These are phyloP conservation scores for Raphanus raphanistrum DNA, from an alignment of 345 rosid genomes.

Conservation along the genomic window DNA sequence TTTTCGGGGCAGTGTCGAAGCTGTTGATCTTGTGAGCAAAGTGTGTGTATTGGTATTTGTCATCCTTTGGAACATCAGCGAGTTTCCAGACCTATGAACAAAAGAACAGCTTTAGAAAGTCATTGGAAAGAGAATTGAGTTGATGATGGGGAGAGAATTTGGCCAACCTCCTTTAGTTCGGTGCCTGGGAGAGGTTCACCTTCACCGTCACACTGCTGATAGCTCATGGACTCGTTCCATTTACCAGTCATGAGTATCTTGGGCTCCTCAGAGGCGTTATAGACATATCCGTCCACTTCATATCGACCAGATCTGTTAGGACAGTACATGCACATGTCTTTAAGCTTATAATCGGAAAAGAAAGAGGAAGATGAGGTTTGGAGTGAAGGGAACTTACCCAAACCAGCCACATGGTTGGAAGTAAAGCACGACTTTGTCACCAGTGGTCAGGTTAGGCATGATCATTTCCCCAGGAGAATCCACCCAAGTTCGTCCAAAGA, in stretches of 20 bases:
- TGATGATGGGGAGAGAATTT: background rate
- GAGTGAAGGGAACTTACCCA: constrained; percentile 50
- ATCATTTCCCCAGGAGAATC: constrained; percentile 81
- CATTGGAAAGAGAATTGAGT: background rate
- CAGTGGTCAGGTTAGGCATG: constrained; percentile 70
- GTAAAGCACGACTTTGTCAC: constrained; percentile 73
- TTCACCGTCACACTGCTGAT: constrained; percentile 75
- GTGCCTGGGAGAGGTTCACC: constrained; percentile 84
- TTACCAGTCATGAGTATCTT: constrained; percentile 86
- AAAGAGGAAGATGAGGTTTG: constrained; percentile 7
- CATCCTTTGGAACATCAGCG: constrained; percentile 68
- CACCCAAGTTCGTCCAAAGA: constrained; percentile 82
- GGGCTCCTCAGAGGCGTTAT: constrained; percentile 75
- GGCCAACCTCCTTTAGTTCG: constrained; percentile 62
- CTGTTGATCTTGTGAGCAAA: constrained; percentile 90
- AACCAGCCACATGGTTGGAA: constrained; percentile 89
- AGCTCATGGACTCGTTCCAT: constrained; percentile 75
- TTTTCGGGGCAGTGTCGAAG: constrained; percentile 82
- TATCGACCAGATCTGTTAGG: constrained; percentile 75
- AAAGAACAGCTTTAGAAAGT: background rate
- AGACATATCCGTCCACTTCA: constrained; percentile 87
- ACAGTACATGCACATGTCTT: constrained; percentile 1
- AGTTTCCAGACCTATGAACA: constrained; percentile 67
- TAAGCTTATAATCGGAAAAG: background rate
- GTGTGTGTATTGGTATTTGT: constrained; percentile 71